Percentiles rank a stretch among this genome's conserved stretches.
phyloP scores from a whole-genome alignment of 768 basidiomycete species.

The Obba rivulosa region DNA sequence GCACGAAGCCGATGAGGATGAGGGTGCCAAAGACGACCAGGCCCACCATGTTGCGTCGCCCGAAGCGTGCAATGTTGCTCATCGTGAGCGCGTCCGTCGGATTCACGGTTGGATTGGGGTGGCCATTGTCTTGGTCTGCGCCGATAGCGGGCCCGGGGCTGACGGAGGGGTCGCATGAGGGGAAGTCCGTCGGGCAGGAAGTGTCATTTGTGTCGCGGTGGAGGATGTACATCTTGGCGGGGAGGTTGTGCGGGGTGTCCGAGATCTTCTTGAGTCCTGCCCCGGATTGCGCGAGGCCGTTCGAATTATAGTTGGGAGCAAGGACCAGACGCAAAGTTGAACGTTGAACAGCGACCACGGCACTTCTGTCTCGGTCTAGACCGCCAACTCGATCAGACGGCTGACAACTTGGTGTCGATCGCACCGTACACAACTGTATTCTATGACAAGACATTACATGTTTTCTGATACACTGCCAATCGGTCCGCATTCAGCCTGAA shows the following conservation, averaged over 20 bases:
- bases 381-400: background rate
- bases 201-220: background rate
- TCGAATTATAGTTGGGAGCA: too few relatives aligned
- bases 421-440: background rate
- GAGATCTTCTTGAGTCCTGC: background rate
- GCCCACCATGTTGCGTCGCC: conserved; percentile 19
- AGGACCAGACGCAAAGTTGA: too few relatives aligned
- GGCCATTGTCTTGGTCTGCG: background rate
- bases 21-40: conserved; percentile 21
- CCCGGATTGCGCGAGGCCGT: background rate
- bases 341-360: too few relatives aligned
- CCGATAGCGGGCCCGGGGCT: conserved; percentile 16
- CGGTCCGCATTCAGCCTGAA: background rate
- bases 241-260: background rate
- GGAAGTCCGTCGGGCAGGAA: conserved; percentile 7
- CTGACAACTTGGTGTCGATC: background rate
- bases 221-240: conserved; percentile 8
- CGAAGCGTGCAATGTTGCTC: conserved; percentile 6
- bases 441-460: background rate
- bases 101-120: background rate
- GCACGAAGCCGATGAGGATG: conserved; percentile 18
- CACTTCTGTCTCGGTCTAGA: too few relatives aligned
- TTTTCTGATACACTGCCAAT: conserved; percentile 1
- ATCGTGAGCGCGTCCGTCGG: conserved; percentile 1
- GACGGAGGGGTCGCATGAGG: conserved; percentile 7